Conservation (phyloP, 345 rosid species). For the Syzygium aqueum region DNA sequence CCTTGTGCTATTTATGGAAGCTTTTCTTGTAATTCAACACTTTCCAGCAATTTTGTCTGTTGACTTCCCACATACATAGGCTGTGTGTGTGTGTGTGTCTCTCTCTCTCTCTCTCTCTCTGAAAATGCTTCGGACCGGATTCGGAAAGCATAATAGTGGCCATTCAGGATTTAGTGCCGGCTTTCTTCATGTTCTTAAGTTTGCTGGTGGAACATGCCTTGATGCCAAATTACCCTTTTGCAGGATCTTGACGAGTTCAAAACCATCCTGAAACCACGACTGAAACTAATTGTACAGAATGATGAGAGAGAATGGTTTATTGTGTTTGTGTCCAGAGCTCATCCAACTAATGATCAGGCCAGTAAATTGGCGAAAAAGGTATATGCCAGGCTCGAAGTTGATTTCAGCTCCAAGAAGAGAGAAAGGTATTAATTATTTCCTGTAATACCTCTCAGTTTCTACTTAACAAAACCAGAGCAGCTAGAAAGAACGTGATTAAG, state of each 20-base stretch:
- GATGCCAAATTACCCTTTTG: background rate
- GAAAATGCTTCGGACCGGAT: background rate
- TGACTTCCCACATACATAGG: background rate
- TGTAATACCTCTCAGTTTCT: background rate
- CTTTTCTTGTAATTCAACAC: background rate
- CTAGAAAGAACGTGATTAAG: background rate
- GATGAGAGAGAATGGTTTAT: constrained; percentile 97
- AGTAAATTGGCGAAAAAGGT: constrained; percentile 80
- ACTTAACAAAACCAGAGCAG: background rate
- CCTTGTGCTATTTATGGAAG: background rate
- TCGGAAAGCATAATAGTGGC: background rate
- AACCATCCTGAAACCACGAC: constrained; percentile 88
- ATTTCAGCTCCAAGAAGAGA: constrained; percentile 89
- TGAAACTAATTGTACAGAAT: constrained; percentile 81
- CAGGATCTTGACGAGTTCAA: constrained; percentile 99
- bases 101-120: too few relatives aligned
- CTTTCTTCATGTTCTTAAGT: background rate
- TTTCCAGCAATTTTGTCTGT: background rate
- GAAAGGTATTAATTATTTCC: constrained; percentile 48
- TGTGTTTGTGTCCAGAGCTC: constrained; percentile 89
- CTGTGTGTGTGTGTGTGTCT: background rate
- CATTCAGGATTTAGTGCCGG: background rate
- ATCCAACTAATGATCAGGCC: constrained; percentile 84
- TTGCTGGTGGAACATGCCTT: background rate
- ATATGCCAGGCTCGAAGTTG: constrained; percentile 89